phyloP scores from a whole-genome alignment of 140 eudicot species.

The Eryngium alpinum region DNA sequence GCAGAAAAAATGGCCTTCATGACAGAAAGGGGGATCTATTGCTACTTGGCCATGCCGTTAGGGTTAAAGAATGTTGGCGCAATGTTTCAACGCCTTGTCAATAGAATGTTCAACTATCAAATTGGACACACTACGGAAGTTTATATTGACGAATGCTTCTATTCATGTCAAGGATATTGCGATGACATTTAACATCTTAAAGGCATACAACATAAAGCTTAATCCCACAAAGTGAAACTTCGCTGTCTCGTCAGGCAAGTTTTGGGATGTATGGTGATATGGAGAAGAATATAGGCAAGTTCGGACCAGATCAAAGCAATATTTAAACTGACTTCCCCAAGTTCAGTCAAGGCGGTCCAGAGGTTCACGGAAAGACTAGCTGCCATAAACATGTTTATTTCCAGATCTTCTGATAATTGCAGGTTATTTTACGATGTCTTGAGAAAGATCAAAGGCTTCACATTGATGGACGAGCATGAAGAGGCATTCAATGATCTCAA shows the following conservation, averaged over 20 bases:
- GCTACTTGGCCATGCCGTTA: background rate
- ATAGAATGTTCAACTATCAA: background rate
- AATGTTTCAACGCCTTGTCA: background rate
- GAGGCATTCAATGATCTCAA: too few relatives aligned
- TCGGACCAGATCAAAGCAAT: background rate
- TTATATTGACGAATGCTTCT: background rate
- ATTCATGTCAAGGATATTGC: background rate
- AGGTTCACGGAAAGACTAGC: background rate
- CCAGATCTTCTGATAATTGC: background rate
- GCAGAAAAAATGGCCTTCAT: background rate
- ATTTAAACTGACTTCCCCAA: background rate
- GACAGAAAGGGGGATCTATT: background rate
- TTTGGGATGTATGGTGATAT: background rate
- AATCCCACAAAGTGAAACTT: background rate
- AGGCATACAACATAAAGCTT: background rate
- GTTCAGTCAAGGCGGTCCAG: background rate
- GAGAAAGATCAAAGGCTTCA: background rate
- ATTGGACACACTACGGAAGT: background rate
- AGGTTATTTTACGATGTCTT: background rate
- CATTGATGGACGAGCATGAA: background rate
- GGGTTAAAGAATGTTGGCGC: background rate
- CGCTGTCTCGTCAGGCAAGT: background rate
- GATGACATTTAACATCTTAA: background rate
- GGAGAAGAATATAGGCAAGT: background rate
- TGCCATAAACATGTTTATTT: background rate